Base-by-base conservation (phyloP, 768 basidiomycete genomes). In the Sistotremastrum suecicum region DNA sequence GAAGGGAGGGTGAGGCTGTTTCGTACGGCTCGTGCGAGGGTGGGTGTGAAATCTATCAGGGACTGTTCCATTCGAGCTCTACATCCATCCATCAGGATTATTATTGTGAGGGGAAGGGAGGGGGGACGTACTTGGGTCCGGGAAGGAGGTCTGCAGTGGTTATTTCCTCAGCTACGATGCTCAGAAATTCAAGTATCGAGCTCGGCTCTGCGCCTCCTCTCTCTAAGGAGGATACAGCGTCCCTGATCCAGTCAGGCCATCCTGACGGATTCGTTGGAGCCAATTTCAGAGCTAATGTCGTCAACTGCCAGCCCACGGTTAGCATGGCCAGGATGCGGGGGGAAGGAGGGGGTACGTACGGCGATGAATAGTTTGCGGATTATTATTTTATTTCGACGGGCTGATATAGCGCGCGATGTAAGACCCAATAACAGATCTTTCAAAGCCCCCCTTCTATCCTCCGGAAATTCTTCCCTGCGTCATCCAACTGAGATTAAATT, bases 281-380 rank as follows among this genome's bases (percentile, higher is more conserved):
- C 42, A 86, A 69, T 60, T 83, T 76, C 47, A 90, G 61, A 36
- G 86, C 85, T 46, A 87, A 62, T 10, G 80, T 75, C 3, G 75
- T 75, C 48, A 81, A 66, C 78, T 81, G 54, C 0, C 29, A 48
- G 46, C 34, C 46, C 41, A 36, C 46, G 43, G 51, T 41, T 6
- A 44, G 41, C 40, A 42, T 36, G 35, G 44, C 28, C 8, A 47
- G 9, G 29, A 30, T 30, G 12, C 40, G 31, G 34, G 37, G 32
- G 39, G 46, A 4, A 31, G 20, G 35, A 28, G 31, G 29, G 31
- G 9, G 28, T 11, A 66, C 82, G 58, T 65, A 92, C 87, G 42
- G 86, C 78, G 28, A 90, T 86, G 58, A 84, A 95, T 11, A 92
- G 65, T 57, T 92, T 95, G 45, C 88, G 76, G 33, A 89, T 70